Percentiles rank a stretch among this genome's conserved stretches.
These are phyloP conservation scores for Coemansia sp. DNA, from an alignment of 192 early-diverging fungal genomes.

Conservation along the genomic window DNA sequence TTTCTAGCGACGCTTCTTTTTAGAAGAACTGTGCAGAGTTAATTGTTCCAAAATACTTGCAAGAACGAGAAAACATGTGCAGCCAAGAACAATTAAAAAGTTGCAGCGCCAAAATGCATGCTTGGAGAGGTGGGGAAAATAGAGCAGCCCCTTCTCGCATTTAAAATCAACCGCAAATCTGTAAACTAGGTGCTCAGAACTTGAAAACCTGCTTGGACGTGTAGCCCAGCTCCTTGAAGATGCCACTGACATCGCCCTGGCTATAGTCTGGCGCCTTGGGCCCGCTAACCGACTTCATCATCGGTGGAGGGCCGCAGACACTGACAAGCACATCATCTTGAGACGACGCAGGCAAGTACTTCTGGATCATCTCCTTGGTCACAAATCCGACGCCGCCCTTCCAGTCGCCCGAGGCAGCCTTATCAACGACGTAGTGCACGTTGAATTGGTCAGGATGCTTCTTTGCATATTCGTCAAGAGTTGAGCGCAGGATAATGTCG, in stretches of 20 bases:
- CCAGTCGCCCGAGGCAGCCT: constrained; percentile 63
- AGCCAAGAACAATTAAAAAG: background rate
- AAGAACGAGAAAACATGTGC: background rate
- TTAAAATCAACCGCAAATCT: background rate
- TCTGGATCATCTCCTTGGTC: constrained; percentile 66
- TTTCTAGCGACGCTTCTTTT: background rate
- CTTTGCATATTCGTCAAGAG: constrained; percentile 61
- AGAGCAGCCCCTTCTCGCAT: background rate
- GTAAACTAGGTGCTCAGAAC: constrained; percentile 54
- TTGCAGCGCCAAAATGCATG: background rate
- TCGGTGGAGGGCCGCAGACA: constrained; percentile 69
- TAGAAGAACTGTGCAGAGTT: background rate
- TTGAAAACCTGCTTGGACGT: constrained; percentile 75
- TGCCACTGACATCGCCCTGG: constrained; percentile 81
- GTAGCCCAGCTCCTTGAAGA: constrained; percentile 80
- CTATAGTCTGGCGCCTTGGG: constrained; percentile 75
- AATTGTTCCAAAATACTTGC: background rate
- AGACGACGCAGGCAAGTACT: constrained; percentile 63
- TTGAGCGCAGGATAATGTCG: constrained; percentile 72
- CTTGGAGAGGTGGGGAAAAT: background rate
- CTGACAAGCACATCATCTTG: constrained; percentile 59
- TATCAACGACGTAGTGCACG: constrained; percentile 67
- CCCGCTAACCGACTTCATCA: constrained; percentile 74
- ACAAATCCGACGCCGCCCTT: constrained; percentile 73
- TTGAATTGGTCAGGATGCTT: constrained; percentile 64